Percentiles rank a stretch among this genome's conserved stretches.
Conservation (phyloP, 1,284 basidiomycete genomes). For the Clitocybe nebularis region DNA sequence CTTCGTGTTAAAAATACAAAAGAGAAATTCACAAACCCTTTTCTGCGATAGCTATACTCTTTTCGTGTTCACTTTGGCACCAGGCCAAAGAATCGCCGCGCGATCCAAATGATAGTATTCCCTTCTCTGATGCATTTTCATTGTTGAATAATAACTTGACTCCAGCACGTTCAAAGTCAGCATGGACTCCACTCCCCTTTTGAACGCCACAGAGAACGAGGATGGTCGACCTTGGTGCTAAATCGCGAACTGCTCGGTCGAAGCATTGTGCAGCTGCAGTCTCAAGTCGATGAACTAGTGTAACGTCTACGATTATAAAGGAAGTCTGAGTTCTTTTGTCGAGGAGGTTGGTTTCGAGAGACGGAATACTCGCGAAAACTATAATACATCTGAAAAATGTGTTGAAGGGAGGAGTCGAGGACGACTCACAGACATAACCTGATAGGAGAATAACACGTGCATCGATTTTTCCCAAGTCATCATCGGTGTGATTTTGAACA, state of each 20-base stretch:
- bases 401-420: too few relatives aligned
- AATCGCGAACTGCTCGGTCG: conserved; percentile 1
- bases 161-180: conserved; percentile 4
- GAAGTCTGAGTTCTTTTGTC: background rate
- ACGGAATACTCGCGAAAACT: background rate
- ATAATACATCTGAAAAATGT: background rate
- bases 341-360: conserved; percentile 1
- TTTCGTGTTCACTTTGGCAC: conserved; percentile 1
- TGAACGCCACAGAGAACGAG: background rate
- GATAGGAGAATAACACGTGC: background rate
- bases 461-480: background rate
- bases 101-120: background rate
- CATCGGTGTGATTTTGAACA: background rate
- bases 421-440: conserved; percentile 1
- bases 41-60: background rate
- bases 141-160: background rate
- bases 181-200: background rate
- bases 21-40: background rate
- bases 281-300: conserved; percentile 3
- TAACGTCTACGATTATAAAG: conserved; percentile 4
- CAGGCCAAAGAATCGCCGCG: background rate
- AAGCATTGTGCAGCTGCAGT: conserved; percentile 3
- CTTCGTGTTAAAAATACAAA: background rate
- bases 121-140: background rate
- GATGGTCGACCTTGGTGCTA: background rate